Percentiles rank a stretch among this genome's conserved stretches.
Conservation (phyloP, 441 rosid genomes). For the Gossypium gossypioides region DNA sequence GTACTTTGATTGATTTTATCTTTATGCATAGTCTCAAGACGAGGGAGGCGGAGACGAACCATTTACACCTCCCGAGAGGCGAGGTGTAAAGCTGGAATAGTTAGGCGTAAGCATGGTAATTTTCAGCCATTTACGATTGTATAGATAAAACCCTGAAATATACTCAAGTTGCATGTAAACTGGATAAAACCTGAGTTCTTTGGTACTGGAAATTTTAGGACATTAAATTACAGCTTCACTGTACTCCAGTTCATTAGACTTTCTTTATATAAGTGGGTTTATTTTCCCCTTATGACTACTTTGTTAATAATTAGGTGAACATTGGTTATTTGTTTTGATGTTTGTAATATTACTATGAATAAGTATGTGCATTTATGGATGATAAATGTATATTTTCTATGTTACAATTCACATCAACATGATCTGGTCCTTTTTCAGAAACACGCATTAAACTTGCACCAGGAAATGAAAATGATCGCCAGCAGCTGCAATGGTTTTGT, state of each 20-base stretch:
- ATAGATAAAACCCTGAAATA: neutral
- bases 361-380: neutral
- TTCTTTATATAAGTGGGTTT: neutral
- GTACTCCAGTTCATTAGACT: constrained; percentile 22
- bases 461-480: constrained; percentile 55
- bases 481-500: constrained; percentile 72
- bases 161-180: neutral
- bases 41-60: constrained; percentile 59
- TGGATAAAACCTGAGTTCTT: neutral
- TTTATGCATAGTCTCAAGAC: constrained; percentile 62
- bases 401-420: constrained; percentile 9
- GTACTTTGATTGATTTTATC: constrained; percentile 35
- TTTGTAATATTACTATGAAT: neutral
- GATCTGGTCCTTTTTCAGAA: constrained; percentile 34
- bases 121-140: constrained; percentile 24
- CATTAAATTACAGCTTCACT: constrained; percentile 8
- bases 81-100: constrained; percentile 54
- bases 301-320: neutral
- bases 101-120: constrained; percentile 65
- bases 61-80: constrained; percentile 13
- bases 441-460: constrained; percentile 63
- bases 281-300: neutral
- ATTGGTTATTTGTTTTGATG: neutral
- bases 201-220: neutral
- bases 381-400: neutral